phyloP scores from a whole-genome alignment of 257 asterid species.

The Echium plantagineum region DNA sequence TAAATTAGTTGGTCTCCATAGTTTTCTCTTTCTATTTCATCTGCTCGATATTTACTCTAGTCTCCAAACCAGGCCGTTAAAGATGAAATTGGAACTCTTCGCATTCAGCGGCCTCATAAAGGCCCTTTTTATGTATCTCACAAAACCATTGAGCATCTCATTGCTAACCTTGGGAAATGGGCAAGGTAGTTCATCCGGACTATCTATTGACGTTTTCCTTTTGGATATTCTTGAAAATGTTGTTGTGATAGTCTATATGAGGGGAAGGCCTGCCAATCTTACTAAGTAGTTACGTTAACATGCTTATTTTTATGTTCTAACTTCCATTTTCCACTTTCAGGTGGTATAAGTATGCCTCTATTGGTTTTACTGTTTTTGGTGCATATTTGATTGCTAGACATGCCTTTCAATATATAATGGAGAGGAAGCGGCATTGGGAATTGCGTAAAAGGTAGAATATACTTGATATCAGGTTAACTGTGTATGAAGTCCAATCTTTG shows the following conservation, averaged over 20 bases:
- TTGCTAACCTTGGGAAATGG: conserved; percentile 95
- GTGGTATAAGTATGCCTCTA: conserved; percentile 83
- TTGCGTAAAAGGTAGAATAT: conserved; percentile 56
- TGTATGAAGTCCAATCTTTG: neutral
- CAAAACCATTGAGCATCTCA: conserved; percentile 85
- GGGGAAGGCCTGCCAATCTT: neutral
- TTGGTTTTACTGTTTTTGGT: conserved; percentile 71
- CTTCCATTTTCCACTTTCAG: conserved; percentile 29
- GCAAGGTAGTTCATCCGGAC: conserved; percentile 48
- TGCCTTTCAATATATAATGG: conserved; percentile 58
- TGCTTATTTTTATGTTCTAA: neutral
- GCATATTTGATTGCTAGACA: conserved; percentile 70
- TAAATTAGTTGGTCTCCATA: conserved; percentile 21
- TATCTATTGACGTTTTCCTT: neutral
- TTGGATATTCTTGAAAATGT: neutral
- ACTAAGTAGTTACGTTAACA: neutral
- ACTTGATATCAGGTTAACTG: neutral
- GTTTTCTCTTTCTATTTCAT: conserved; percentile 11
- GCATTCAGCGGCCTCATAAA: conserved; percentile 83
- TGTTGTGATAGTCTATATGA: no score
- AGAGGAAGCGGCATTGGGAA: conserved; percentile 85
- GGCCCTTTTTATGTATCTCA: conserved; percentile 94
- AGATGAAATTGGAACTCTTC: conserved; percentile 80
- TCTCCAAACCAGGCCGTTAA: conserved; percentile 54
- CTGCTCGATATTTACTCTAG: neutral